phyloP scores from a whole-genome alignment of 2,329 filamentous ascomycete species.

The Epichloe scottii region DNA sequence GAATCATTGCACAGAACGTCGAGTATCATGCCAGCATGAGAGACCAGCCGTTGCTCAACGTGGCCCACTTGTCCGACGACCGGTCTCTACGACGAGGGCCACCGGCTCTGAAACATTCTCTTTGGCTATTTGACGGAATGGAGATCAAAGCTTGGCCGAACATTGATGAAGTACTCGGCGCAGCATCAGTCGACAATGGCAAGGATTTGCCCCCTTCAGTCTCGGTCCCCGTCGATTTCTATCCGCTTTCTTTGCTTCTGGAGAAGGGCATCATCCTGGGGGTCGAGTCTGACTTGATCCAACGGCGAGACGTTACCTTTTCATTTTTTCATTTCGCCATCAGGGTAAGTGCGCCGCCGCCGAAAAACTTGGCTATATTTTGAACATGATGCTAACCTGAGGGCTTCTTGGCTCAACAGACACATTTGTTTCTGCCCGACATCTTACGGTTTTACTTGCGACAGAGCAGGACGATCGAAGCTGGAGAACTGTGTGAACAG shows the following conservation, averaged over 20 bases:
- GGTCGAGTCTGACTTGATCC: conserved; percentile 85
- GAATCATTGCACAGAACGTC: conserved; percentile 87
- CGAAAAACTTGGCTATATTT: background rate
- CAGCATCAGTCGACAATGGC: conserved; percentile 50
- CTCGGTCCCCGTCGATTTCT: conserved; percentile 81
- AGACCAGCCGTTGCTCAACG: conserved; percentile 51
- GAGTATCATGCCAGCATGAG: conserved; percentile 91
- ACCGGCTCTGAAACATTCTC: conserved; percentile 60
- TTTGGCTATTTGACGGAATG: conserved; percentile 89
- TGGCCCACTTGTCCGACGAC: conserved; percentile 16
- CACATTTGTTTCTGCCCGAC: conserved; percentile 84
- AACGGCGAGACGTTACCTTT: conserved; percentile 82
- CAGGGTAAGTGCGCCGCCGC: conserved; percentile 46
- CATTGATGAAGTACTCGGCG: conserved; percentile 68
- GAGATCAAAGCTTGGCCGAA: conserved; percentile 84
- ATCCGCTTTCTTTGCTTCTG: conserved; percentile 78
- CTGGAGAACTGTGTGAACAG: conserved; percentile 68
- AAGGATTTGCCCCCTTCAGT: conserved; percentile 65
- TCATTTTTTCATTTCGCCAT: conserved; percentile 82
- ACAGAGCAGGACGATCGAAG: conserved; percentile 65
- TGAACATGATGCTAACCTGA: background rate
- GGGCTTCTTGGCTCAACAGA: conserved; percentile 34
- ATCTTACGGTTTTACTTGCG: conserved; percentile 69
- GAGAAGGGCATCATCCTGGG: conserved; percentile 83
- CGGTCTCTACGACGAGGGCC: conserved; percentile 13